Evolutionary conservation across 306 rosid species (phyloP), one percentile per base, ranked within the genome.

Genomic region (Senna tora): DNA sequence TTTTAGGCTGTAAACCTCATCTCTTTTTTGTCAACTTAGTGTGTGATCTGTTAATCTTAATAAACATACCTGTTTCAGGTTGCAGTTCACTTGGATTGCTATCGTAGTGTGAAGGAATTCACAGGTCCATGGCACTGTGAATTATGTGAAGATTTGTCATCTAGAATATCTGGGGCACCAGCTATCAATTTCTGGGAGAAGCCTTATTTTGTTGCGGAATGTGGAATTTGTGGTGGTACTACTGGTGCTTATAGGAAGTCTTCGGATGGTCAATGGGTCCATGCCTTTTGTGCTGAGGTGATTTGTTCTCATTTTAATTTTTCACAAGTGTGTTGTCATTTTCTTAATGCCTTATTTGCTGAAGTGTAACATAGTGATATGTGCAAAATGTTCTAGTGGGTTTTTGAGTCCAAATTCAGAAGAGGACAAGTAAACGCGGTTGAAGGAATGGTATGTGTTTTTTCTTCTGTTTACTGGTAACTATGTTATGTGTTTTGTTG

Each of bases 201-300:
- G 71, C 87, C 92, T 56, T 83, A 73, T 85, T 74, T 85, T 80
- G 84, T 79, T 51, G 88, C 84, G 17, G 97, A 95, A 80, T 95
- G 99, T 78, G 93, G 92, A 80, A 78, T 95, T 69, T 95, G 99
- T 55, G 93, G 96, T 73, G 99, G 96, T 41, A 85, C 86, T 60
- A 76, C 89, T 67, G 99, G 97, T 84, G 97, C 99, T 78, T 92
- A 89, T 79, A 87, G 99, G 87, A 95, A 88, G 78, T 82, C 90
- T 43, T 85, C 93, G 67, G 87, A 87, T 87, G 96, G 97, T 65
- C 96, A 89, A 74, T 95, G 99, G 99, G 89, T 91, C 67, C 99
- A 95, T 85, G 99, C 97, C 59, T 89, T 91, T 74, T 95, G 99
- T 78, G 97, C 99, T 1, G 97, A 95, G 96, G 99, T 95, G 80